phyloP scores from a whole-genome alignment of 2,329 filamentous ascomycete genomes.

The Pezicula rhizophila region DNA sequence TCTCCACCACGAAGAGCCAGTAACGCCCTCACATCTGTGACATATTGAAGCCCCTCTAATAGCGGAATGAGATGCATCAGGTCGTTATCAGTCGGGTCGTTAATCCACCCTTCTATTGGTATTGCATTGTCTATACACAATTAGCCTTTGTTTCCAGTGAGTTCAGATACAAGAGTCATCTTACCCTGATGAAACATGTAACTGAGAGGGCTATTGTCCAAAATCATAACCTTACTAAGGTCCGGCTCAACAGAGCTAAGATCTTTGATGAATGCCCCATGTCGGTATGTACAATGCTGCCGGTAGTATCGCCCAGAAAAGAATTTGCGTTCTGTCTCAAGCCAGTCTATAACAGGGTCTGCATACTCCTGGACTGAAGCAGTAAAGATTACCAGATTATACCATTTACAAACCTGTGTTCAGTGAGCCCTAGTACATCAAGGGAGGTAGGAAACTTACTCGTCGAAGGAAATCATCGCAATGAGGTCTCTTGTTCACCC shows the following conservation, averaged over 20 bases:
- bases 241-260: slow-evolving; percentile 93
- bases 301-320: slow-evolving; percentile 92
- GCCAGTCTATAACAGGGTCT: slow-evolving; percentile 97
- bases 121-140: slow-evolving; percentile 83
- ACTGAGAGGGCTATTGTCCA: slow-evolving; percentile 96
- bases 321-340: slow-evolving; percentile 94
- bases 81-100: slow-evolving; percentile 94
- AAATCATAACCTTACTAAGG: slow-evolving; percentile 95
- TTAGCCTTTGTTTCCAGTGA: slow-evolving; percentile 3
- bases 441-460: slow-evolving; percentile 37
- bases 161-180: slow-evolving; percentile 22
- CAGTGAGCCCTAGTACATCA: slow-evolving; percentile 16
- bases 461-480: slow-evolving; percentile 94
- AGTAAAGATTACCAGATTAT: slow-evolving; percentile 93
- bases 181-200: slow-evolving; percentile 98
- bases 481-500: slow-evolving; percentile 94
- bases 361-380: slow-evolving; percentile 98
- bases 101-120: slow-evolving; percentile 98
- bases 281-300: slow-evolving; percentile 92
- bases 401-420: slow-evolving; percentile 87
- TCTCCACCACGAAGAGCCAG: slow-evolving; percentile 86
- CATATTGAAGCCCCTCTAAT: slow-evolving; percentile 91
- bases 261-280: slow-evolving; percentile 97
- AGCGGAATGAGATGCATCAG: slow-evolving; percentile 87
- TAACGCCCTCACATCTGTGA: slow-evolving; percentile 88